phyloP scores from a whole-genome alignment of 2,329 filamentous ascomycete genomes.

The Ambrosiella beaveri region DNA sequence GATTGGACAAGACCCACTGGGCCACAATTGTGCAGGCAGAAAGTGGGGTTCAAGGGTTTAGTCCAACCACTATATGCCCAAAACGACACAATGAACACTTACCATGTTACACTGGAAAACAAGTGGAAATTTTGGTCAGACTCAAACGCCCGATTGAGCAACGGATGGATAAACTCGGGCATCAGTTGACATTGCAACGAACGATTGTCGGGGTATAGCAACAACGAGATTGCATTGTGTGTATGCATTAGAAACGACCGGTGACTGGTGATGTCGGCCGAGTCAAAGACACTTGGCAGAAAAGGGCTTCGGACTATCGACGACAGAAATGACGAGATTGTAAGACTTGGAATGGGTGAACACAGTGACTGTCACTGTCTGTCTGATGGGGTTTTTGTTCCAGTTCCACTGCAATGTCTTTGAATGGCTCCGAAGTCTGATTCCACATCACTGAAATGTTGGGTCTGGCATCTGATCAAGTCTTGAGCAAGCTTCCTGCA shows the following conservation, averaged over 20 bases:
- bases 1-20: too few species aligned
- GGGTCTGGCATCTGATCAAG: neutral
- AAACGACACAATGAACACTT: neutral
- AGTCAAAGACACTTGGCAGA: too few species aligned
- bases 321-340: neutral
- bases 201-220: neutral
- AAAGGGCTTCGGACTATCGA: too few species aligned
- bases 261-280: too few species aligned
- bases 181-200: neutral
- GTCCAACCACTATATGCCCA: neutral
- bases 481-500: neutral
- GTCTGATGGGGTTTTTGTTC: neutral
- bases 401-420: neutral
- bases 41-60: neutral
- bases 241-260: too few species aligned
- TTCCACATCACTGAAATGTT: neutral
- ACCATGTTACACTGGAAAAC: neutral
- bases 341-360: neutral
- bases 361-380: neutral
- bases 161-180: neutral
- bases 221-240: too few species aligned
- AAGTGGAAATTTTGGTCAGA: too few species aligned
- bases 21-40: too few species aligned
- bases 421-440: neutral
- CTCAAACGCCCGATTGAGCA: neutral